A percentile compares a stretch with the other conserved stretches of the same genome.
Conservation (phyloP, 2,329 filamentous ascomycete species). For the Neofusicoccum ribis region DNA sequence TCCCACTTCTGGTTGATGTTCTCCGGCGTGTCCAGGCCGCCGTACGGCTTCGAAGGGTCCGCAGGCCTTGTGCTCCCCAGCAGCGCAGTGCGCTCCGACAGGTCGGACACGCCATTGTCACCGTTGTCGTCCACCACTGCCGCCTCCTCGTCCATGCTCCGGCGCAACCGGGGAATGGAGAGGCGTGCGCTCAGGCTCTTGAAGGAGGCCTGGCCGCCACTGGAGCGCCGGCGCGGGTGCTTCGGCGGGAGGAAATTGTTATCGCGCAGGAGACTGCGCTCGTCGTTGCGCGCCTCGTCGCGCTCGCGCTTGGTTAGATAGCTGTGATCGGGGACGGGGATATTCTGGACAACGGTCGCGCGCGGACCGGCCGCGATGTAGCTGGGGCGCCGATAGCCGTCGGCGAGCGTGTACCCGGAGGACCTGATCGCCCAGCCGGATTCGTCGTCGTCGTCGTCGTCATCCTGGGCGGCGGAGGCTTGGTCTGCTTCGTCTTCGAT, state of each 20-base stretch:
- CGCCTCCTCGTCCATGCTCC: conserved; percentile 36
- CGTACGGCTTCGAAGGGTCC: conserved; percentile 42
- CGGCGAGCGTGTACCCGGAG: conserved; percentile 51
- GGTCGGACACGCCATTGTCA: conserved; percentile 19
- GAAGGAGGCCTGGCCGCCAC: conserved; percentile 28
- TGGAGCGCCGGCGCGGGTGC: conserved; percentile 41
- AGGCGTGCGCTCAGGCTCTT: conserved; percentile 30
- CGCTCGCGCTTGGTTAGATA: conserved; percentile 54
- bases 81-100: conserved; percentile 51
- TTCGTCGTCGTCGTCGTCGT: conserved; percentile 50
- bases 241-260: conserved; percentile 60
- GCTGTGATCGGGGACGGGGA: conserved; percentile 50
- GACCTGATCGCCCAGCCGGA: conserved; percentile 47
- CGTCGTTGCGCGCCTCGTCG: conserved; percentile 56
- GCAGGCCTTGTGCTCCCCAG: conserved; percentile 38
- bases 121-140: background rate
- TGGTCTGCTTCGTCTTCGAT: conserved; percentile 31
- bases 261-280: conserved; percentile 59
- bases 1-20: conserved; percentile 50
- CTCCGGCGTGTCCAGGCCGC: conserved; percentile 52
- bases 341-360: conserved; percentile 67
- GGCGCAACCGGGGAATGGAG: conserved; percentile 32
- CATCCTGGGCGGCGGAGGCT: background rate
- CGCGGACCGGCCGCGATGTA: conserved; percentile 72
- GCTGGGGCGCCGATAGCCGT: conserved; percentile 74